Conservation (phyloP, 192 early-diverging fungal species). For the Backusella tuberculispora region DNA sequence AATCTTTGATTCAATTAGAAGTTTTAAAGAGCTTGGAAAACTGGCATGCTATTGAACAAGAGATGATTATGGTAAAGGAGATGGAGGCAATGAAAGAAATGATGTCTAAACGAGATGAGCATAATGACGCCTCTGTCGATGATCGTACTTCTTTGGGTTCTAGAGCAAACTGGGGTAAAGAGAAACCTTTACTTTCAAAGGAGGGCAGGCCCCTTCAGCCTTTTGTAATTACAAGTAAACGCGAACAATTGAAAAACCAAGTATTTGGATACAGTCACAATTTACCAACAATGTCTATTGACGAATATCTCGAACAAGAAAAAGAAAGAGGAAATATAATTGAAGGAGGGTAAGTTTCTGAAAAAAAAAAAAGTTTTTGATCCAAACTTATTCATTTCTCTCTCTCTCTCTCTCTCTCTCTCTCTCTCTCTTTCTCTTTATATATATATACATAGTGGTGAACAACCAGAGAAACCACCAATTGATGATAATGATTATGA, state of each 20-base stretch:
- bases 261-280: slow-evolving; percentile 84
- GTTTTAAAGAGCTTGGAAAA: slow-evolving; percentile 75
- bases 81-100: slow-evolving; percentile 63
- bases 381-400: not conserved
- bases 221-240: slow-evolving; percentile 84
- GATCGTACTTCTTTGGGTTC: slow-evolving; percentile 21
- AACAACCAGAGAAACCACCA: slow-evolving; percentile 74
- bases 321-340: slow-evolving; percentile 88
- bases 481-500: slow-evolving; percentile 81
- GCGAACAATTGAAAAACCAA: slow-evolving; percentile 70
- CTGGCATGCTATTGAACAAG: slow-evolving; percentile 71
- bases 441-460: slow-evolving; percentile 32
- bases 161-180: slow-evolving; percentile 13
- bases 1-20: slow-evolving; percentile 75
- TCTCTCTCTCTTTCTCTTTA: slow-evolving; percentile 9
- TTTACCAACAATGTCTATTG: slow-evolving; percentile 95
- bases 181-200: slow-evolving; percentile 46
- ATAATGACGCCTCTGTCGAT: slow-evolving; percentile 22
- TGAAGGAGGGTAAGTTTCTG: slow-evolving; percentile 66
- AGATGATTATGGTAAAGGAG: slow-evolving; percentile 77
- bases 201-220: slow-evolving; percentile 72
- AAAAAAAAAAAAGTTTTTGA: not conserved
- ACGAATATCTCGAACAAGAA: slow-evolving; percentile 91
- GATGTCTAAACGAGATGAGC: slow-evolving; percentile 25
- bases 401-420: too few relatives aligned